phyloP scores from a whole-genome alignment of 192 early-diverging fungal genomes.

The Umbelopsis sp. region DNA sequence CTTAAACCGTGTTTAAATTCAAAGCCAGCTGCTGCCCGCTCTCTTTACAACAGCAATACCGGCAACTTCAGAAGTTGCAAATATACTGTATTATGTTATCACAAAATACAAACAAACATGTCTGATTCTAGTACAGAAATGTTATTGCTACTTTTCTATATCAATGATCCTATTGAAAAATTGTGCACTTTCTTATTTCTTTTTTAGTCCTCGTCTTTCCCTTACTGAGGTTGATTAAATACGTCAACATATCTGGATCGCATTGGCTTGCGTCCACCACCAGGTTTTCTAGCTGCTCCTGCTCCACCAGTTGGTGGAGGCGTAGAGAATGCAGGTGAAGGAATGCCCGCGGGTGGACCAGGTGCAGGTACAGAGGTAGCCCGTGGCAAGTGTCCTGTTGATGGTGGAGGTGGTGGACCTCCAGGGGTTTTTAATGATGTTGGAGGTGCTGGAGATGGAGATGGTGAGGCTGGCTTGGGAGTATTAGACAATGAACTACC shows the following conservation, averaged over 20 bases:
- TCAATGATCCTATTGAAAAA: not conserved
- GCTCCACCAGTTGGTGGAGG: constrained; percentile 28
- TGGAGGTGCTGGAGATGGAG: constrained; percentile 31
- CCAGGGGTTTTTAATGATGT: constrained; percentile 22
- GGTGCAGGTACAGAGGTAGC: constrained; percentile 23
- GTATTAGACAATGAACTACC: not conserved
- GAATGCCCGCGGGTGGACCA: not conserved
- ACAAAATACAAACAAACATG: too few species aligned
- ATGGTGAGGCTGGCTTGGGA: not conserved
- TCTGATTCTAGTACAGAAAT: not conserved
- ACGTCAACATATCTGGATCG: constrained; percentile 54
- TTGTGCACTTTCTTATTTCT: not conserved
- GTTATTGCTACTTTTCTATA: not conserved
- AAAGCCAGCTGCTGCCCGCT: not conserved
- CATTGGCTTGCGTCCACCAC: constrained; percentile 38
- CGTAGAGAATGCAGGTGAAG: constrained; percentile 12
- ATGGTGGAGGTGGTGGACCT: not conserved
- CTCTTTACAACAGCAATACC: too few species aligned
- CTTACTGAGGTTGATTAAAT: constrained; percentile 32
- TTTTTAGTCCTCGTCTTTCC: not conserved
- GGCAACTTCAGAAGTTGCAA: too few species aligned
- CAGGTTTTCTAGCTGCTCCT: constrained; percentile 20
- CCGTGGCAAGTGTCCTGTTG: constrained; percentile 3
- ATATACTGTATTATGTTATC: too few species aligned
- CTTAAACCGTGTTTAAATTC: not conserved